These are phyloP conservation scores for Aspergillus japonicus DNA, from an alignment of 2,329 filamentous ascomycete genomes.

Conservation along the genomic window DNA sequence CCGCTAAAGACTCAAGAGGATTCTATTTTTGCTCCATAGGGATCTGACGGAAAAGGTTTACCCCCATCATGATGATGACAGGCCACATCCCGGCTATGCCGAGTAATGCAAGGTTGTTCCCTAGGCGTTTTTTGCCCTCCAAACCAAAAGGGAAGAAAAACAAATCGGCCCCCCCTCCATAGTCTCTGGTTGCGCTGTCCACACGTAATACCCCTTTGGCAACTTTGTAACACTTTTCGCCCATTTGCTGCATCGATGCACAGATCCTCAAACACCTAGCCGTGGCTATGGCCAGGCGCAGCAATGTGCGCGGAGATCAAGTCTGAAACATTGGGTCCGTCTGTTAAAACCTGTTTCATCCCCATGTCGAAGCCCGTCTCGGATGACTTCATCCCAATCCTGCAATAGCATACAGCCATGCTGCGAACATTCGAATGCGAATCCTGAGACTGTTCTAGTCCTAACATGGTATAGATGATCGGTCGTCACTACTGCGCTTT, in stretches of 20 bases:
- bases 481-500: neutral
- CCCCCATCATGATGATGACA: conserved; percentile 2
- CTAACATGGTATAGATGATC: neutral
- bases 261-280: conserved; percentile 2
- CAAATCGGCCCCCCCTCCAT: conserved; percentile 2
- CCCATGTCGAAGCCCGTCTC: neutral
- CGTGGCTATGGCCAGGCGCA: conserved; percentile 27
- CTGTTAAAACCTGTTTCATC: conserved; percentile 5
- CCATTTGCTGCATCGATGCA: neutral
- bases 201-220: neutral
- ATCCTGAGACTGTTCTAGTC: neutral
- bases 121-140: conserved; percentile 9
- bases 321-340: conserved; percentile 16
- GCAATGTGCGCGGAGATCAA: conserved; percentile 15
- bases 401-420: neutral
- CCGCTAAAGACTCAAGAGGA: neutral
- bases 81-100: conserved; percentile 1
- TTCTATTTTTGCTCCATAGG: conserved; percentile 1
- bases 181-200: neutral
- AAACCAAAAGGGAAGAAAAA: neutral
- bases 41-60: neutral
- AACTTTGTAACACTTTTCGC: neutral
- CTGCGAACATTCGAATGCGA: neutral
- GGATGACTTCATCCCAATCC: conserved; percentile 7
- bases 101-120: conserved; percentile 6